Evolutionary conservation across 1,284 basidiomycete species (phyloP).

Genomic region (Hypsizygus ulmarius): DNA sequence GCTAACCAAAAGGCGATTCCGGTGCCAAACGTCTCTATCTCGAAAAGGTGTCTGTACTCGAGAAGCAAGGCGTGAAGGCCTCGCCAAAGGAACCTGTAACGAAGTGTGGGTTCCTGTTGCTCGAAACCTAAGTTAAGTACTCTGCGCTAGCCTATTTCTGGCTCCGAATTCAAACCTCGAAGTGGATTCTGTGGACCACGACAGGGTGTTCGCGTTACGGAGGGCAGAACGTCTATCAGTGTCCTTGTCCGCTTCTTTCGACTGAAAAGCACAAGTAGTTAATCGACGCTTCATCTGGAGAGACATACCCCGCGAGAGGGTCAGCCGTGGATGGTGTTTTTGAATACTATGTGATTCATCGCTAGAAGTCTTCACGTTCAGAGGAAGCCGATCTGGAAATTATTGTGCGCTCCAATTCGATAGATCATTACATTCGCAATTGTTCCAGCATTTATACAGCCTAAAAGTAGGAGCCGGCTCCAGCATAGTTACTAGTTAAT

Average conservation of each 20-base stretch:
- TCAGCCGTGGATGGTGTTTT: no score
- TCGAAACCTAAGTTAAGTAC: background rate
- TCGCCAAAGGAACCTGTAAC: conserved; percentile 1
- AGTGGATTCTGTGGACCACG: conserved; percentile 5
- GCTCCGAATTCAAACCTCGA: conserved; percentile 17
- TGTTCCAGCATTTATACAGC: background rate
- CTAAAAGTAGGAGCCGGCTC: conserved; percentile 42
- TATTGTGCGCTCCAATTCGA: no score
- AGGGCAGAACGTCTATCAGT: conserved; percentile 1
- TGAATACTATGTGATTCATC: no score
- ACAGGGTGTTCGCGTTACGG: conserved; percentile 2
- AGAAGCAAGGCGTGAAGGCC: background rate
- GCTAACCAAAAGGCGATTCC: conserved; percentile 6
- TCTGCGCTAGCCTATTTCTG: background rate
- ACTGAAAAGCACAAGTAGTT: conserved; percentile 9
- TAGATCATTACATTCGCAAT: background rate
- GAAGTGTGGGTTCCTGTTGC: conserved; percentile 5
- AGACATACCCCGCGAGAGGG: no score
- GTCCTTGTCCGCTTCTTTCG: conserved; percentile 1
- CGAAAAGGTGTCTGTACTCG: conserved; percentile 14
- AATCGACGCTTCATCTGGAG: conserved; percentile 6
- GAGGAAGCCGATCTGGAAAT: no score
- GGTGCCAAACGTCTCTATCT: conserved; percentile 10
- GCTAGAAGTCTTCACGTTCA: background rate
- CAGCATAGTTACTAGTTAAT: conserved; percentile 32